Evolutionary conservation across 2,329 filamentous ascomycete species (phyloP).

Genomic region (Ophiostoma sp.): DNA sequence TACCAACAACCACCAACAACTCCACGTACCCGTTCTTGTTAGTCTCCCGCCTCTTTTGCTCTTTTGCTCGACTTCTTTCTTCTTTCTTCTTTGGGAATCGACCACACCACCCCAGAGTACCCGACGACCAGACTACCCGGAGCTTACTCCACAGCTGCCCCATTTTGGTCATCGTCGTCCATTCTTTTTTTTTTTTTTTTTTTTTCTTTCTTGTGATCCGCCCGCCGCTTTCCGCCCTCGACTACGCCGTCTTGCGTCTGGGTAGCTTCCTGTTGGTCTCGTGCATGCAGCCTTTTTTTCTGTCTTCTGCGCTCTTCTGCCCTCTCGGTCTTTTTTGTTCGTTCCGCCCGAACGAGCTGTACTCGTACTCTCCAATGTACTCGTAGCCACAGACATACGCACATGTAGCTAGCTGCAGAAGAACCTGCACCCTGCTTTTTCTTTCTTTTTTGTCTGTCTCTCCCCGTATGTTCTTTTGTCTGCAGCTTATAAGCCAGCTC

Average conservation of each 20-base stretch:
- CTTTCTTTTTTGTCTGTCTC: neutral
- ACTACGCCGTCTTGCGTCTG: neutral
- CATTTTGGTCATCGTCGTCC: neutral
- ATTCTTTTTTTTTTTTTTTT: neutral
- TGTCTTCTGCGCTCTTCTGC: neutral
- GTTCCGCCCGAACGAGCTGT: neutral
- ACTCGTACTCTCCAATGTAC: neutral
- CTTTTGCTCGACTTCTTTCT: neutral
- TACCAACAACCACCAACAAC: neutral
- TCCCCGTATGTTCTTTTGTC: neutral
- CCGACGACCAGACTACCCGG: neutral
- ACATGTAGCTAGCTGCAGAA: neutral
- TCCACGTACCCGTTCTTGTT: neutral
- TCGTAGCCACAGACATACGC: neutral
- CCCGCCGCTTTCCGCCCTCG: neutral
- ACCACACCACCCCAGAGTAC: neutral
- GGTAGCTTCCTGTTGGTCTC: slow-evolving; percentile 11
- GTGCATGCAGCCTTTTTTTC: neutral
- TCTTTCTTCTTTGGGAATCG: neutral
- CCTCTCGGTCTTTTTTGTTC: neutral
- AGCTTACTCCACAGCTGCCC: slow-evolving; percentile 6
- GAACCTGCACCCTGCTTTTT: neutral
- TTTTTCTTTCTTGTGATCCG: neutral
- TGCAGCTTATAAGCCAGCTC: neutral
- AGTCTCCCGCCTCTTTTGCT: too few relatives aligned